Evolutionary conservation across 208 protist species (phyloP).

Genomic region (Leishmania tropica): DNA sequence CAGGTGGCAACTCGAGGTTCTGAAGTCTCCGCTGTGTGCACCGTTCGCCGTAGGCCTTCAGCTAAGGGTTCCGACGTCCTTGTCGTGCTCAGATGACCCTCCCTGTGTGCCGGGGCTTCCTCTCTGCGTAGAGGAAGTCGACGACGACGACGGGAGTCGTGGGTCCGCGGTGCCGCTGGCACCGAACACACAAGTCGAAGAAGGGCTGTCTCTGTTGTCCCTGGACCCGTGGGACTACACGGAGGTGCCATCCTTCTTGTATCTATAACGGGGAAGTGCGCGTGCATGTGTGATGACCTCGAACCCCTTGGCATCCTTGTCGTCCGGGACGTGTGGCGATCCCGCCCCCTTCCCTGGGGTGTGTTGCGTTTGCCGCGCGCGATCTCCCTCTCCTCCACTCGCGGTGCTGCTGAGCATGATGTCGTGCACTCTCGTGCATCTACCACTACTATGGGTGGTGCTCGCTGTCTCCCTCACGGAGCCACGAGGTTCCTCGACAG

Average conservation of each 20-base stretch:
- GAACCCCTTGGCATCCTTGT: background rate
- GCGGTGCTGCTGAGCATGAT: background rate
- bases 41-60: constrained; percentile 19
- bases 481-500: background rate
- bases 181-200: background rate
- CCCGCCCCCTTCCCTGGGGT: background rate
- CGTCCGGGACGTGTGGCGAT: background rate
- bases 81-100: background rate
- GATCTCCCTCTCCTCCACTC: background rate
- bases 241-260: constrained; percentile 47
- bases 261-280: constrained; percentile 24
- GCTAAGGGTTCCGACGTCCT: background rate
- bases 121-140: constrained; percentile 14
- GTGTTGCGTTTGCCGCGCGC: background rate
- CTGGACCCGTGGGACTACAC: constrained; percentile 50
- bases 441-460: background rate
- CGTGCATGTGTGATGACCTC: background rate
- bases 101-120: constrained; percentile 3
- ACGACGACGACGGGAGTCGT: background rate
- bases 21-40: constrained; percentile 55
- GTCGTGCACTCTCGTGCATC: background rate
- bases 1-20: constrained; percentile 38
- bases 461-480: background rate
- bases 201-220: background rate
- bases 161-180: constrained; percentile 1